Evolutionary conservation across 331 rosid genomes (phyloP).

Genomic region (Phaseolus coccineus): DNA sequence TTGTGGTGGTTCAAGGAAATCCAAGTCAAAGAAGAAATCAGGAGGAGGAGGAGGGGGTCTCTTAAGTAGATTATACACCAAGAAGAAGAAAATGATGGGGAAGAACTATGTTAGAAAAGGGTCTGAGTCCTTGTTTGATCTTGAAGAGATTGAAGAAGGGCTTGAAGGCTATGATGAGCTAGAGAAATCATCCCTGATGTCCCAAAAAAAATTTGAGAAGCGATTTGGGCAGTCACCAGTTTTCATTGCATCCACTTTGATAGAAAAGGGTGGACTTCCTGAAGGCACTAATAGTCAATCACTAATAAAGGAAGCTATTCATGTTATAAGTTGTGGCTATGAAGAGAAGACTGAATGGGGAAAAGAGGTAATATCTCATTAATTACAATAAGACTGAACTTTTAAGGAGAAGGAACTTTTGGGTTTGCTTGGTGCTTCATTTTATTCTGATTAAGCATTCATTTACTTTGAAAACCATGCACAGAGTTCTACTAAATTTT

Average conservation of each 20-base stretch:
- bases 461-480: background rate
- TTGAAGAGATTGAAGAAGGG: slow-evolving; percentile 23
- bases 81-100: slow-evolving; percentile 25
- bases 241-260: background rate
- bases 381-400: background rate
- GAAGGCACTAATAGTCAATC: slow-evolving; percentile 4
- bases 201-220: background rate
- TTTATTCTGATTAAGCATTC: background rate
- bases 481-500: background rate
- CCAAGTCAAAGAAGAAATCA: background rate
- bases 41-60: background rate
- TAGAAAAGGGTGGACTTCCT: slow-evolving; percentile 18
- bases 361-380: slow-evolving; percentile 14
- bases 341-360: slow-evolving; percentile 19
- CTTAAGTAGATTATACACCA: background rate
- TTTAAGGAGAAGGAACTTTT: background rate
- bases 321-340: slow-evolving; percentile 24
- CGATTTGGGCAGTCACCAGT: slow-evolving; percentile 9
- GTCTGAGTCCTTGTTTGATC: background rate
- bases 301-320: slow-evolving; percentile 2
- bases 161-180: background rate
- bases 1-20: slow-evolving; percentile 14
- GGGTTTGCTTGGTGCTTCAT: background rate
- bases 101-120: slow-evolving; percentile 7
- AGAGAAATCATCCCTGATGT: slow-evolving; percentile 2